A percentile compares a stretch with the other conserved stretches of the same genome.
Evolutionary conservation across 2,329 filamentous ascomycete species (phyloP).

Genomic region (Ceratocystis cubensis): DNA sequence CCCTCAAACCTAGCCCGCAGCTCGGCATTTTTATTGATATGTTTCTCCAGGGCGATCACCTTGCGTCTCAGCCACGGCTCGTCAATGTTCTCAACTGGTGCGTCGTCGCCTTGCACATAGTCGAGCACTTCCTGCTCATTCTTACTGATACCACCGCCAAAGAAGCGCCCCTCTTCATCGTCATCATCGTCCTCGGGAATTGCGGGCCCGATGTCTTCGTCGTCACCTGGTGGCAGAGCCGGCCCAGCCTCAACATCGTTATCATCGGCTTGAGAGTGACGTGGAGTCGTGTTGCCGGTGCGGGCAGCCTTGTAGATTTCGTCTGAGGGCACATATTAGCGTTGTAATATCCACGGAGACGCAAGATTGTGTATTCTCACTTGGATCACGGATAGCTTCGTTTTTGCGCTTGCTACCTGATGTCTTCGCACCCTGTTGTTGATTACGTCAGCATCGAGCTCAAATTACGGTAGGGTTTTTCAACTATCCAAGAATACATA

Average conservation of each 20-base stretch:
- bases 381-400: slow-evolving; percentile 48
- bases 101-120: slow-evolving; percentile 54
- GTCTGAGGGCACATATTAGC: slow-evolving; percentile 30
- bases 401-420: slow-evolving; percentile 47
- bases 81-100: slow-evolving; percentile 63
- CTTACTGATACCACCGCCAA: slow-evolving; percentile 76
- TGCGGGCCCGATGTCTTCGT: slow-evolving; percentile 37
- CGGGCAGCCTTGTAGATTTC: slow-evolving; percentile 54
- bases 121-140: slow-evolving; percentile 75
- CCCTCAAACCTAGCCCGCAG: slow-evolving; percentile 72
- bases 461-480: not conserved
- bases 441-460: not conserved
- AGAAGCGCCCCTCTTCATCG: slow-evolving; percentile 79
- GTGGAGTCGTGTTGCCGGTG: slow-evolving; percentile 33
- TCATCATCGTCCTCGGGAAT: slow-evolving; percentile 33
- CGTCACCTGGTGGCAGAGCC: slow-evolving; percentile 36
- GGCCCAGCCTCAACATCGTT: slow-evolving; percentile 35
- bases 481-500: not conserved
- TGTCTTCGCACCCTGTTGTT: slow-evolving; percentile 12
- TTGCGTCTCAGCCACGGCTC: slow-evolving; percentile 68
- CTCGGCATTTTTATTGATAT: slow-evolving; percentile 81
- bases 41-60: slow-evolving; percentile 75
- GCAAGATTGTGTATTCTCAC: slow-evolving; percentile 29
- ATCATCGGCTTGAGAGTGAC: slow-evolving; percentile 35
- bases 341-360: too few species aligned